Conservation (phyloP, 2,329 filamentous ascomycete genomes). For the Hypoxylon sp. region DNA sequence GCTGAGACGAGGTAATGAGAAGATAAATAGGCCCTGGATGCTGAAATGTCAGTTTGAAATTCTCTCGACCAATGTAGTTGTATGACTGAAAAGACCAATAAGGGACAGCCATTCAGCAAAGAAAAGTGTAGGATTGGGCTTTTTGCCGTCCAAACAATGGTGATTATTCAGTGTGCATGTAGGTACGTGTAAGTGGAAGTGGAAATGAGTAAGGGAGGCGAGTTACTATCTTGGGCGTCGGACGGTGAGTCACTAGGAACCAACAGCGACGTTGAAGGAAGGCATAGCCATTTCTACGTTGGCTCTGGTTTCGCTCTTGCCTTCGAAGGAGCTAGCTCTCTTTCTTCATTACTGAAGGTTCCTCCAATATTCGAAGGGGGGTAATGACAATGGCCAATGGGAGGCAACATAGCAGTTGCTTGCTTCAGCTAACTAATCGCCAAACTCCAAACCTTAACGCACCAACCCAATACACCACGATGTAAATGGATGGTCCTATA, state of each 20-base stretch:
- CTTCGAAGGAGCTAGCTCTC: conserved; percentile 17
- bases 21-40: conserved; percentile 29
- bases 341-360: conserved; percentile 10
- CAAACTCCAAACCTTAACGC: conserved; percentile 13
- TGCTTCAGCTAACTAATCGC: conserved; percentile 22
- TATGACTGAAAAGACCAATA: conserved; percentile 12
- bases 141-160: conserved; percentile 19
- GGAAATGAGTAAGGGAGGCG: conserved; percentile 24
- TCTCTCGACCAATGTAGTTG: conserved; percentile 12
- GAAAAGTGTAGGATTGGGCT: conserved; percentile 13
- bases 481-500: conserved; percentile 28
- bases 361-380: conserved; percentile 11
- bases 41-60: conserved; percentile 28
- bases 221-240: conserved; percentile 19
- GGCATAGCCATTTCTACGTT: conserved; percentile 30
- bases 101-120: conserved; percentile 12
- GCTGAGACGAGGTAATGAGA: conserved; percentile 23
- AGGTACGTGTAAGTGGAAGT: conserved; percentile 8
- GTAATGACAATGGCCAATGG: conserved; percentile 13
- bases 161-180: conserved; percentile 4
- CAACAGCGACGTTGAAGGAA: conserved; percentile 22
- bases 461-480: conserved; percentile 23
- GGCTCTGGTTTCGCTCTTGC: conserved; percentile 17
- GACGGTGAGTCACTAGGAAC: conserved; percentile 34
- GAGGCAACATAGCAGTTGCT: conserved; percentile 22